phyloP scores from a whole-genome alignment of 23 red algal genomes.

The Chondrus crispus region DNA sequence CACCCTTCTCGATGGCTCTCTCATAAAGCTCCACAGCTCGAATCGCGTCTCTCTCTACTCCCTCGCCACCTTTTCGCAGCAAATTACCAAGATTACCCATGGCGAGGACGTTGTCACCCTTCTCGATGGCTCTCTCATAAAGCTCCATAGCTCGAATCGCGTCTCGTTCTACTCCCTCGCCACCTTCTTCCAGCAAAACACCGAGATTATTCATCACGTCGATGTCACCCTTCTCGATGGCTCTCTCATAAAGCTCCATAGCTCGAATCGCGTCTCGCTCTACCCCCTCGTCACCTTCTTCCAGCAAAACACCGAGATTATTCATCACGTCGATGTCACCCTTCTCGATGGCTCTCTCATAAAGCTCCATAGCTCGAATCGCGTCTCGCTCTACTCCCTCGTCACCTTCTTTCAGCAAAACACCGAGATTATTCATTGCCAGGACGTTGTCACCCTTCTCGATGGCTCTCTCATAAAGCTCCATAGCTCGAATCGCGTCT shows the following conservation, averaged over 20 bases:
- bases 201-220: constrained; percentile 26
- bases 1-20: background rate
- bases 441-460: background rate
- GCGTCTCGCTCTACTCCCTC: constrained; percentile 9
- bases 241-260: constrained; percentile 18
- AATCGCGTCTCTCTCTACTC: background rate
- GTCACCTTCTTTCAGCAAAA: constrained; percentile 16
- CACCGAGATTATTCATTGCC: constrained; percentile 1
- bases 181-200: background rate
- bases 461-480: background rate
- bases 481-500: constrained; percentile 1
- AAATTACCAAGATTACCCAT: constrained; percentile 36
- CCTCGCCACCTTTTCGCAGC: background rate
- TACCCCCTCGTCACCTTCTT: constrained; percentile 13
- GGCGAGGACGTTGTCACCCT: constrained; percentile 8
- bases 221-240: constrained; percentile 28
- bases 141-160: background rate
- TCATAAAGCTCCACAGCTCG: constrained; percentile 13
- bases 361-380: background rate
- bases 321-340: constrained; percentile 34
- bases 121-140: background rate
- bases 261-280: background rate
- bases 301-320: constrained; percentile 9
- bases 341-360: constrained; percentile 9
- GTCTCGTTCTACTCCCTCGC: background rate